A percentile compares a stretch with the other conserved stretches of the same genome.
phyloP scores from a whole-genome alignment of 805 yeast species.

The Cyberlindnera euphorbiiphila region DNA sequence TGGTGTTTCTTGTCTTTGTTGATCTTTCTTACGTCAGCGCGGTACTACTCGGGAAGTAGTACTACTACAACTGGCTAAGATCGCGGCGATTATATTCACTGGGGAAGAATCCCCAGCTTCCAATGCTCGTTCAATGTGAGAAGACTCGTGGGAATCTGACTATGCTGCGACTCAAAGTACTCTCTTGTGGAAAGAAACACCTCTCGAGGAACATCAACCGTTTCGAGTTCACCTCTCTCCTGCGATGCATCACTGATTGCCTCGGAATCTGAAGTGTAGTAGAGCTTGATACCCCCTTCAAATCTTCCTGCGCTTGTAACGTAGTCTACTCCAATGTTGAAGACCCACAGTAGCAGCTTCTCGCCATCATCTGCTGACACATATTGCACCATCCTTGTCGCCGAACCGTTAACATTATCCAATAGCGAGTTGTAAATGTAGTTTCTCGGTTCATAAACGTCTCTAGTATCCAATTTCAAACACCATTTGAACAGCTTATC shows the following conservation, averaged over 20 bases:
- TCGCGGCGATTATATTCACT: no score
- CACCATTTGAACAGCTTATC: conserved; percentile 57
- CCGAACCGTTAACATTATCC: conserved; percentile 41
- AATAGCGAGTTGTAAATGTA: conserved; percentile 37
- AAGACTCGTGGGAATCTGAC: conserved; percentile 32
- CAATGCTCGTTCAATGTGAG: conserved; percentile 22
- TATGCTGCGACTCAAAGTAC: conserved; percentile 29
- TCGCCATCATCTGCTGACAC: conserved; percentile 19
- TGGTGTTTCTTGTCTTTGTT: no score
- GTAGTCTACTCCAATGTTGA: conserved; percentile 39
- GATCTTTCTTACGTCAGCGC: no score
- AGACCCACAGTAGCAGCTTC: conserved; percentile 43
- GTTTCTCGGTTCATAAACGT: conserved; percentile 34
- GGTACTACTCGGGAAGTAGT: no score
- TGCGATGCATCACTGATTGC: conserved; percentile 28
- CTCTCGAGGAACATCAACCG: conserved; percentile 30
- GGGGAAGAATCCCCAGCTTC: conserved; percentile 15
- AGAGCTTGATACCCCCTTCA: conserved; percentile 39
- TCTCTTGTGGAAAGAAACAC: conserved; percentile 31
- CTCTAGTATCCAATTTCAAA: conserved; percentile 33
- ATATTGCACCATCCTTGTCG: conserved; percentile 35
- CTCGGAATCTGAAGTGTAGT: conserved; percentile 35
- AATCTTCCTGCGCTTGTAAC: conserved; percentile 8
- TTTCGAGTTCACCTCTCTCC: conserved; percentile 39
- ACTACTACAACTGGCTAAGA: no score